A percentile compares a stretch with the other conserved stretches of the same genome.
Evolutionary conservation across 495 filamentous ascomycete genomes (phyloP).

Genomic region (Podospora tetraspora): DNA sequence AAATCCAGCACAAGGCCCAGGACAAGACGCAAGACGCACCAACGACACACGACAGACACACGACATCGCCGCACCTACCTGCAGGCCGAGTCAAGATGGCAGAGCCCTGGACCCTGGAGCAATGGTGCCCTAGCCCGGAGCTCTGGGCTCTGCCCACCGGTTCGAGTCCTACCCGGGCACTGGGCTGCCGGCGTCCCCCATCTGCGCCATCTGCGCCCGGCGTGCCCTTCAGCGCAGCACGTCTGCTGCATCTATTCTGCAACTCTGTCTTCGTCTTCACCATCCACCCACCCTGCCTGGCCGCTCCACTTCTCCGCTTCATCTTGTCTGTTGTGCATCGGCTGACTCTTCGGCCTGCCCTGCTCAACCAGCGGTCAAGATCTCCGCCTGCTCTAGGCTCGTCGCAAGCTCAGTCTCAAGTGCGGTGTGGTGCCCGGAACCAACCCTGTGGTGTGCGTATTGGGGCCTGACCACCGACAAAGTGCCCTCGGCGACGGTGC

Average conservation of each 20-base stretch:
- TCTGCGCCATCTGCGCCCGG: neutral
- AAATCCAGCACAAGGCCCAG: neutral
- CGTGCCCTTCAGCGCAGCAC: neutral
- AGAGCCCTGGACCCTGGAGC: neutral
- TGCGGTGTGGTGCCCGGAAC: constrained; percentile 9
- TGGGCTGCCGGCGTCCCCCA: no score
- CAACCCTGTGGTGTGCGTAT: constrained; percentile 8
- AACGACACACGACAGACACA: constrained; percentile 7
- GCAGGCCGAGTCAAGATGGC: neutral
- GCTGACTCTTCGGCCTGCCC: constrained; percentile 5
- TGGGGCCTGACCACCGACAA: constrained; percentile 2
- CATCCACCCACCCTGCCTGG: neutral
- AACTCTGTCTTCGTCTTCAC: constrained; percentile 5
- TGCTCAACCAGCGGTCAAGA: constrained; percentile 14
- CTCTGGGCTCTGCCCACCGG: neutral
- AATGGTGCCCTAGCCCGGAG: no score
- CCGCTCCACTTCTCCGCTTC: constrained; percentile 7
- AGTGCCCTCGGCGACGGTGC: neutral
- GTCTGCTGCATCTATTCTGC: constrained; percentile 2
- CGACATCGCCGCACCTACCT: neutral
- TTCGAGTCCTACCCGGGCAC: neutral
- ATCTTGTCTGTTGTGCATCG: neutral
- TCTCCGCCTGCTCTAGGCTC: neutral
- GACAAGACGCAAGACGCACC: neutral
- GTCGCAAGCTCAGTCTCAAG: neutral